phyloP scores from a whole-genome alignment of 208 protist genomes.

The Leishmania mexicana region DNA sequence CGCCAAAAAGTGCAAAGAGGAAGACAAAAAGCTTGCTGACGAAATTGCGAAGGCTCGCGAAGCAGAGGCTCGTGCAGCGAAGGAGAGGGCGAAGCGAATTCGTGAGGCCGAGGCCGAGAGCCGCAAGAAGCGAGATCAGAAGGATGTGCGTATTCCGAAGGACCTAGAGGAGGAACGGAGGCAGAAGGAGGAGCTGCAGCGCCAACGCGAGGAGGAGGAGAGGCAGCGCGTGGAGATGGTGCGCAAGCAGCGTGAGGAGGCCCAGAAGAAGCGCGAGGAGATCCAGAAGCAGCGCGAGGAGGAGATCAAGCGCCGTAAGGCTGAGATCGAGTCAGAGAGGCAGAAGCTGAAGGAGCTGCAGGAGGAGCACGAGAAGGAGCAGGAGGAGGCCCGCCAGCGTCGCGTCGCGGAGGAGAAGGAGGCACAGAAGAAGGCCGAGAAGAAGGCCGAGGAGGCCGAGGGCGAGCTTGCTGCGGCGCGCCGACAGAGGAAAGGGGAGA shows the following conservation, averaged over 20 bases:
- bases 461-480: conserved; percentile 21
- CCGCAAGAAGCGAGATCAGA: conserved; percentile 34
- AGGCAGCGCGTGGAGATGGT: conserved; percentile 31
- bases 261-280: conserved; percentile 35
- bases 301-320: conserved; percentile 44
- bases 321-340: conserved; percentile 30
- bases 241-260: conserved; percentile 34
- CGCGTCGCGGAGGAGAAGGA: conserved; percentile 38
- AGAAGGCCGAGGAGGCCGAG: conserved; percentile 30
- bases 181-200: conserved; percentile 13
- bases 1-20: conserved; percentile 19
- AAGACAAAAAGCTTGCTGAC: conserved; percentile 28
- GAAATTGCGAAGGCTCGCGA: conserved; percentile 30
- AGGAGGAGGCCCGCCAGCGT: conserved; percentile 34
- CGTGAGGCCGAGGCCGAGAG: conserved; percentile 32
- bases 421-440: conserved; percentile 29
- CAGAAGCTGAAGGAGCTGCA: conserved; percentile 39
- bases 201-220: conserved; percentile 36
- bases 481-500: conserved; percentile 23
- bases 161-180: conserved; percentile 23
- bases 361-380: conserved; percentile 42
- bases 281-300: conserved; percentile 36
- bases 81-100: conserved; percentile 31
- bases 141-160: conserved; percentile 18
- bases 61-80: conserved; percentile 21